phyloP scores from a whole-genome alignment of 352 stramenopile genomes.

The Phytopythium chamaehyphon region DNA sequence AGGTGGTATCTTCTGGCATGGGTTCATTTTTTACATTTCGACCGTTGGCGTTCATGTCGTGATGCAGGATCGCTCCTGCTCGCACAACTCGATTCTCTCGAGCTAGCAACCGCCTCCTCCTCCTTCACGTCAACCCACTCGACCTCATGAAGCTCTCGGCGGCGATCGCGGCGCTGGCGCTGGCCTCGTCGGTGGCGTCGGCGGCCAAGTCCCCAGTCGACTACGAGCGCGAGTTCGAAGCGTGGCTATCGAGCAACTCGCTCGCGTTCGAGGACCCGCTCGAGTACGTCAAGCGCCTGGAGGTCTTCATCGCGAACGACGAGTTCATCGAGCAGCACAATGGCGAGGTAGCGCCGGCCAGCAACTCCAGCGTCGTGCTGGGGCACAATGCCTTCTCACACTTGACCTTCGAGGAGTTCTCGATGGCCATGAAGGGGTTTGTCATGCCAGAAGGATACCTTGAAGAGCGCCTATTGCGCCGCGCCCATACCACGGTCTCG shows the following conservation, averaged over 20 bases:
- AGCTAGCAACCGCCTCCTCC: too few relatives aligned
- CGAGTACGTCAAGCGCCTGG: slow-evolving; percentile 61
- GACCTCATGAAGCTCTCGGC: slow-evolving; percentile 5
- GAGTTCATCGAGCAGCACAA: slow-evolving; percentile 89
- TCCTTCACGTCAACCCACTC: not conserved
- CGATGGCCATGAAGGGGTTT: slow-evolving; percentile 54
- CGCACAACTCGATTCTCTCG: too few relatives aligned
- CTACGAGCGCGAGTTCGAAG: slow-evolving; percentile 66
- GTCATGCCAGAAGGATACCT: slow-evolving; percentile 50
- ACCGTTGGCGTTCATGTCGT: not conserved
- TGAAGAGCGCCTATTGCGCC: slow-evolving; percentile 44
- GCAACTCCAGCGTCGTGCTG: slow-evolving; percentile 7
- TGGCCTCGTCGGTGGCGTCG: slow-evolving; percentile 15
- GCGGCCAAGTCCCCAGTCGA: slow-evolving; percentile 47
- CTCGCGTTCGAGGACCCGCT: slow-evolving; percentile 52
- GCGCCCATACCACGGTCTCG: slow-evolving; percentile 20
- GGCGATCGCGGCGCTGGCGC: slow-evolving; percentile 11
- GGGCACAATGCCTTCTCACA: slow-evolving; percentile 75
- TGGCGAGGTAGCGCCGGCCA: not conserved
- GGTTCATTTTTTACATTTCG: slow-evolving; percentile 4
- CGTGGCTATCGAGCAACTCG: slow-evolving; percentile 46
- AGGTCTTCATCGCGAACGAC: slow-evolving; percentile 83
- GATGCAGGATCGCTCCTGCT: too few relatives aligned
- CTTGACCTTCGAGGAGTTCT: slow-evolving; percentile 95
- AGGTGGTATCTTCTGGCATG: slow-evolving; percentile 4